These are phyloP conservation scores for Zygosaccharomyces kombuchaensis DNA, from an alignment of 805 yeast species.

Conservation along the genomic window DNA sequence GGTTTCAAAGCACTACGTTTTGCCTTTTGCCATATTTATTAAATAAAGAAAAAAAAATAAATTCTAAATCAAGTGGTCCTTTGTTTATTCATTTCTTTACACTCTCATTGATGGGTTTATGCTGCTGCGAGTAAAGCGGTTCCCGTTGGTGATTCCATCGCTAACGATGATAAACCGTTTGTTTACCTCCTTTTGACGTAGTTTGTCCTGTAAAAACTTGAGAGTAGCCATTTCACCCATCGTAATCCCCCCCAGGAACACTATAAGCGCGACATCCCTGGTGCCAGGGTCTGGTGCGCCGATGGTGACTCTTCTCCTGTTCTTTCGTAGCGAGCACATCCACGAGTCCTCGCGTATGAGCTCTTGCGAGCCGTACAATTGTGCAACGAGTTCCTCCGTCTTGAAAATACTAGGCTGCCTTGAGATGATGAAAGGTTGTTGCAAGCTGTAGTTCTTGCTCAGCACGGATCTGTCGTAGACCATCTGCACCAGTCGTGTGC, in stretches of 20 bases:
- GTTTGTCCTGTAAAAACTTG: constrained; percentile 49
- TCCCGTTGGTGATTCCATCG: constrained; percentile 40
- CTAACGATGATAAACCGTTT: constrained; percentile 44
- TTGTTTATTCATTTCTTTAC: constrained; percentile 6
- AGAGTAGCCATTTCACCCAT: constrained; percentile 77
- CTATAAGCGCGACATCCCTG: constrained; percentile 40
- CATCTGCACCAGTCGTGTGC: constrained; percentile 63
- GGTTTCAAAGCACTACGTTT: constrained; percentile 1
- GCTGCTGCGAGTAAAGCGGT: constrained; percentile 8
- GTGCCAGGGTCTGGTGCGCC: constrained; percentile 7
- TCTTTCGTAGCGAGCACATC: constrained; percentile 19
- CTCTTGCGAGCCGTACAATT: constrained; percentile 23
- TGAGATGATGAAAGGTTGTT: constrained; percentile 33
- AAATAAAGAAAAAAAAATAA: constrained; percentile 6
- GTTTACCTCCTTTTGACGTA: constrained; percentile 33
- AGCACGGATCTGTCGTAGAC: constrained; percentile 56
- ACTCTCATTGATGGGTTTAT: background rate
- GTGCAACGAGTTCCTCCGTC: constrained; percentile 24
- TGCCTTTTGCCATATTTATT: constrained; percentile 6
- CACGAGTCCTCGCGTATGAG: constrained; percentile 20
- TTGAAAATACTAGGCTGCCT: constrained; percentile 23
- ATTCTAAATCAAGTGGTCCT: background rate
- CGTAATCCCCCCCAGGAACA: constrained; percentile 80
- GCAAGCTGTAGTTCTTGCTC: constrained; percentile 33
- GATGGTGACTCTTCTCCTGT: constrained; percentile 12